Conservation (phyloP, 805 yeast species). For the Kodamaea kaohsiungensis region DNA sequence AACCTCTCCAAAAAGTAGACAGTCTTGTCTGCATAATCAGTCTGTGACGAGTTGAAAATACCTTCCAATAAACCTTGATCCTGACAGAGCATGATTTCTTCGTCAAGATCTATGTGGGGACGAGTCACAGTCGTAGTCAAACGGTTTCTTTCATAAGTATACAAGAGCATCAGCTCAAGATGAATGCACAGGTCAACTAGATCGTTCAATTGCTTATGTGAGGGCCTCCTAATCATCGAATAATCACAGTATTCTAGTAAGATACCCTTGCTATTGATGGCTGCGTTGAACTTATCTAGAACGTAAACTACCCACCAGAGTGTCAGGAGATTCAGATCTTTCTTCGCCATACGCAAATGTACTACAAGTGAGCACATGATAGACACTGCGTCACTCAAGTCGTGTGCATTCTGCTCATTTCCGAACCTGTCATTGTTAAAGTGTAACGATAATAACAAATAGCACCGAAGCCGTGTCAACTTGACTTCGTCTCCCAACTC, state of each 20-base stretch:
- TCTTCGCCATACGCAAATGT: conserved; percentile 15
- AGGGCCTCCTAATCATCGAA: background rate
- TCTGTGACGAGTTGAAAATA: conserved; percentile 1
- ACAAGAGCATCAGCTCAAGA: background rate
- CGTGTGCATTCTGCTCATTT: conserved; percentile 23
- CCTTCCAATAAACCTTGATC: background rate
- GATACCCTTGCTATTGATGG: conserved; percentile 4
- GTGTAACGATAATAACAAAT: conserved; percentile 19
- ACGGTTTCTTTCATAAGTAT: background rate
- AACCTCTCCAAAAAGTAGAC: conserved; percentile 1
- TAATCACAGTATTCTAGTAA: conserved; percentile 1
- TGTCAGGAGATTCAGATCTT: background rate
- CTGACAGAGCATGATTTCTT: conserved; percentile 1
- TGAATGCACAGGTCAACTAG: background rate
- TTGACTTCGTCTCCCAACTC: conserved; percentile 25
- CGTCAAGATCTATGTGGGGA: background rate
- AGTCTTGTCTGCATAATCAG: background rate
- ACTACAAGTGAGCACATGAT: conserved; percentile 20
- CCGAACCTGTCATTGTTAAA: conserved; percentile 22
- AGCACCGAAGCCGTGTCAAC: conserved; percentile 19
- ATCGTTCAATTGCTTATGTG: background rate
- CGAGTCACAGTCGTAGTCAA: background rate
- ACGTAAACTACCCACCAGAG: conserved; percentile 7
- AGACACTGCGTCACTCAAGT: conserved; percentile 19
- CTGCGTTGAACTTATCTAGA: conserved; percentile 7